These are phyloP conservation scores for Aspergillus funiculosus DNA, from an alignment of 495 filamentous ascomycete genomes.

Conservation along the genomic window DNA sequence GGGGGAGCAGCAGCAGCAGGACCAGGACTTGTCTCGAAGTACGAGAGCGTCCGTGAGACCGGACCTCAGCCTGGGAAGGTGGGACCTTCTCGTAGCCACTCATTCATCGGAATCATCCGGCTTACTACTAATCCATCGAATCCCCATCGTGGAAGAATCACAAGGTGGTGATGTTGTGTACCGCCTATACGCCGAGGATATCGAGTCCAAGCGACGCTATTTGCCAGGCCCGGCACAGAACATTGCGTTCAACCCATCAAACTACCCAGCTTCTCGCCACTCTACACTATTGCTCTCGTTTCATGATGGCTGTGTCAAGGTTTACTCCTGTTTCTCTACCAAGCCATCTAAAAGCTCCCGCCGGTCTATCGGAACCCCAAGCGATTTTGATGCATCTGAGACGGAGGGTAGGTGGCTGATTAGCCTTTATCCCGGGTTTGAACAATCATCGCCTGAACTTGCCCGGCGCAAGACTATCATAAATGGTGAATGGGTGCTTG, in stretches of 20 bases:
- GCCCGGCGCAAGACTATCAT: conserved; percentile 65
- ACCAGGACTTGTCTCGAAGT: conserved; percentile 27
- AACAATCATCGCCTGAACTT: conserved; percentile 33
- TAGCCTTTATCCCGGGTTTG: conserved; percentile 64
- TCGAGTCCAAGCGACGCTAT: conserved; percentile 56
- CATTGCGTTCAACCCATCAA: conserved; percentile 68
- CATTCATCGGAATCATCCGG: conserved; percentile 64
- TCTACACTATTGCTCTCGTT: conserved; percentile 62
- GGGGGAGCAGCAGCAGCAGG: conserved; percentile 21
- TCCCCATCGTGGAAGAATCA: conserved; percentile 38
- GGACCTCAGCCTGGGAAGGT: conserved; percentile 26
- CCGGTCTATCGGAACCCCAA: conserved; percentile 22
- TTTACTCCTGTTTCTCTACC: conserved; percentile 50
- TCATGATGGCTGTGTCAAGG: conserved; percentile 59
- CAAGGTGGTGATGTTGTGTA: conserved; percentile 21
- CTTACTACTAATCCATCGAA: conserved; percentile 49
- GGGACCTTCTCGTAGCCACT: conserved; percentile 55
- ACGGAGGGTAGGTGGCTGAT: conserved; percentile 56
- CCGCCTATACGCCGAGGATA: conserved; percentile 35
- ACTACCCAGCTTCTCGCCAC: conserved; percentile 52
- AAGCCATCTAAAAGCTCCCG: conserved; percentile 25
- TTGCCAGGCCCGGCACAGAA: conserved; percentile 58
- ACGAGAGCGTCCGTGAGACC: conserved; percentile 11
- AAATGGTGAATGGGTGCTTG: conserved; percentile 78
- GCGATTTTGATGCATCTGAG: conserved; percentile 30